Conservation (phyloP, 495 filamentous ascomycete species). For the Penicillium argentinense region DNA sequence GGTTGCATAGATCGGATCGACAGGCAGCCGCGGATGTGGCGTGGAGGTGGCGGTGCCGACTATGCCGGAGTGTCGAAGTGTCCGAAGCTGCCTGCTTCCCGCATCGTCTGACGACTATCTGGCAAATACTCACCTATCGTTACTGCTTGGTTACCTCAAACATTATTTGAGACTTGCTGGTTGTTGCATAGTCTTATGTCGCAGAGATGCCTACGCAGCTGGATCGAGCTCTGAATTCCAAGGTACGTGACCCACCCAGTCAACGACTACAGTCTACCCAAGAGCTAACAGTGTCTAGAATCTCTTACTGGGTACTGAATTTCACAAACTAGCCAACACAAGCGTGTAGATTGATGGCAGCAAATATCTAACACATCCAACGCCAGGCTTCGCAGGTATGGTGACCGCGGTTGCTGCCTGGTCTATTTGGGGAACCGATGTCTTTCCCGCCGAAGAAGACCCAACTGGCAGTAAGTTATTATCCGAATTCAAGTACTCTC, state of each 20-base stretch:
- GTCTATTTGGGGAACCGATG: conserved; percentile 78
- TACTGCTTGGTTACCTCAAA: no score
- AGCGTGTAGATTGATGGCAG: no score
- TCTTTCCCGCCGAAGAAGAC: conserved; percentile 71
- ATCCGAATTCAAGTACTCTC: no score
- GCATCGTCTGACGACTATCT: no score
- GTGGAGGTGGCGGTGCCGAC: no score
- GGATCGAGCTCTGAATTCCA: conserved; percentile 76
- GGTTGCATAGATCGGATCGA: no score
- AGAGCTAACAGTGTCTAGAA: conserved; percentile 39
- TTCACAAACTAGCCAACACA: no score
- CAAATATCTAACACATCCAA: conserved; percentile 14
- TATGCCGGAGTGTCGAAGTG: no score
- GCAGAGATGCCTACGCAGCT: conserved; percentile 65
- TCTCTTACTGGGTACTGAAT: conserved; percentile 58
- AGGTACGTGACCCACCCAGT: conserved; percentile 48
- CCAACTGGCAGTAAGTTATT: conserved; percentile 65
- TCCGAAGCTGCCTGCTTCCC: no score
- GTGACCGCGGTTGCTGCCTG: conserved; percentile 81
- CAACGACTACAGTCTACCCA: not conserved
- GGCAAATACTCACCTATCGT: no score
- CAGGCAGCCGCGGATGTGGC: no score
- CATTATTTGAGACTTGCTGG: not conserved
- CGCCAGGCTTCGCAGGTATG: conserved; percentile 68
- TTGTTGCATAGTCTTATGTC: no score